Evolutionary conservation across 495 filamentous ascomycete genomes (phyloP), one percentile per base, ranked within the genome.

Genomic region (Penicillium silybi): DNA sequence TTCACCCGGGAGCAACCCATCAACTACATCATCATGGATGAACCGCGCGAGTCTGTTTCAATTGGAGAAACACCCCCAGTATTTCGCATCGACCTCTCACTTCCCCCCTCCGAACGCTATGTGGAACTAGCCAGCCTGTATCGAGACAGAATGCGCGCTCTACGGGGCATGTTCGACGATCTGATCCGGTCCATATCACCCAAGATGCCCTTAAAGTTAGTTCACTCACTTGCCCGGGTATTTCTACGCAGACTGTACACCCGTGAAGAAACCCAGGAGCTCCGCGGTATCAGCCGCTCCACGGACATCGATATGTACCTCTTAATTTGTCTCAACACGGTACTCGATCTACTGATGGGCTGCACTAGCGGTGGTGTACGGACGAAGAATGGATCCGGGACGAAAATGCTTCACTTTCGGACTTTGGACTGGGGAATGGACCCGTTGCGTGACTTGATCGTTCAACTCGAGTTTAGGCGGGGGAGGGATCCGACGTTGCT

Each of bases 391-490:
- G 58, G 46, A 23, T 47, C 52, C 1, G 40, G 61, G 20, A 48
- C 50, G 0, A 66, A 56, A 41, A 79, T 86, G 73, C 53, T 85
- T 53, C 85, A 87, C 64, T 88, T 86, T 55, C 68, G 85, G 8
- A 85, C 82, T 3, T 62, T 88, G 42, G 85, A 88, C 57, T 88
- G 84, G 84, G 79, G 70, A 0, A 87, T 88, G 84, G 76, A 84
- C 52, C 57, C 62, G 11, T 63, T 87, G 25, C 72, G 85, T 17
- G 64, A 73, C 18, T 50, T 85, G 26, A 61, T 85, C 25, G 79
- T 86, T 5, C 73, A 78, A 35, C 66, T 86, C 26, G 81, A 88
- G 41, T 86, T 76, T 58, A 67, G 80, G 17, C 49, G 64, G 2
- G 58, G 63, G 9, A 51, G 56, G 0, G 52, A 66, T 1, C 56